Base-by-base conservation (phyloP, 208 protist species). In the Crithidia mellificae region DNA sequence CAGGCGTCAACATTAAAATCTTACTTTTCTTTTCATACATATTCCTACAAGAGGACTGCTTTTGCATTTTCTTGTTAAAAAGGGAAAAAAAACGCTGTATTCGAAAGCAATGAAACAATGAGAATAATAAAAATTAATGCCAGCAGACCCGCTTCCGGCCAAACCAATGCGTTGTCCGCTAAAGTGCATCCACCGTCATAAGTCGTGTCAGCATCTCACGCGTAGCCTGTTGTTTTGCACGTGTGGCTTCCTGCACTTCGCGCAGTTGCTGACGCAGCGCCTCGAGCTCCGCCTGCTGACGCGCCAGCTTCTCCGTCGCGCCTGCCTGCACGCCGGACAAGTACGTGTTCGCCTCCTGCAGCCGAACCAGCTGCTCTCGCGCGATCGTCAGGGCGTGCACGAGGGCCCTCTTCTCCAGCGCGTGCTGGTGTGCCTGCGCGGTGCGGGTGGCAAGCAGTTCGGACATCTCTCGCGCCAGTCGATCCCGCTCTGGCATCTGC, bases 151-250 rank as follows among this genome's bases (percentile, higher is more conserved):
- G 9, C 22, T 20, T 54, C 34, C 9, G 20, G 3, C 25, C n/a
- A n/a, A n/a, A 15, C 19, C 25, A 14, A 3, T 38, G 20, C 15
- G 11, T 50, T 53, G 1, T 1, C 15, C 14, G 6, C 47, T 20
- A 54, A 20, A 68, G 34, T 7, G 59, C 32, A 41, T 72, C 65
- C n/a, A 30, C 52, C 11, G 53, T 43, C 65, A 93, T 88, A 29
- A 90, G 53, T 17, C 76, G 83, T 0, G 87, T 83, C 4, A 93
- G 63, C 30, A 74, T 69, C 43, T 87, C 79, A 38, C 89, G 53
- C 2, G 87, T 83, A 27, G 74, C 80, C 29, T 66, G 74, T 34
- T 93, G 84, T 47, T 78, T 77, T 22, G 66, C 74, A 12, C 77
- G 63, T 11, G 53, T 69, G 15, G 68, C 58, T 34, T 83, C 74